Evolutionary conservation across 768 basidiomycete species (phyloP).

Genomic region (Rhizopogon rudus): DNA sequence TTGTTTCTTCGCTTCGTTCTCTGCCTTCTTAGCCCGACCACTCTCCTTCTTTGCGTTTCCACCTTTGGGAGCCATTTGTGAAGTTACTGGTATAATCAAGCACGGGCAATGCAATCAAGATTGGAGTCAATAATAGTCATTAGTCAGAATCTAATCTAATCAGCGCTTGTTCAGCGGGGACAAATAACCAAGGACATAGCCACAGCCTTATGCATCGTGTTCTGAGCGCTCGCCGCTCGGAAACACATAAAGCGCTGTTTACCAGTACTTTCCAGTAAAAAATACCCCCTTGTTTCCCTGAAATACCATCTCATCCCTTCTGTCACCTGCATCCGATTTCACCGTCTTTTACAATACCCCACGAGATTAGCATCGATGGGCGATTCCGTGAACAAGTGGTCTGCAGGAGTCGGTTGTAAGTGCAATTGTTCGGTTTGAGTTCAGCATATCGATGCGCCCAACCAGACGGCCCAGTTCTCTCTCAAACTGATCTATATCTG

Average conservation of each 20-base stretch:
- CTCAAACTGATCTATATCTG: conserved; percentile 78
- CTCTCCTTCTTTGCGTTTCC: conserved; percentile 90
- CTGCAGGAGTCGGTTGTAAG: conserved; percentile 32
- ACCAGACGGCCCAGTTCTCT: conserved; percentile 58
- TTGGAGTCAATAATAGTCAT: conserved; percentile 3
- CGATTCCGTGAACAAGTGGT: conserved; percentile 29
- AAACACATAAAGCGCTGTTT: conserved; percentile 1
- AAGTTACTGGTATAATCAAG: not conserved
- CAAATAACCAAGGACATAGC: conserved; percentile 12
- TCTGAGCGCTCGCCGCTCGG: not conserved
- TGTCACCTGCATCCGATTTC: not conserved
- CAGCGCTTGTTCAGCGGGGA: not conserved
- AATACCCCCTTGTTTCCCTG: not conserved
- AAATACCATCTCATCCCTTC: not conserved
- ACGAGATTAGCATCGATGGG: conserved; percentile 16
- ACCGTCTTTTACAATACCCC: not conserved
- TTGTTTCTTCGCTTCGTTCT: conserved; percentile 82
- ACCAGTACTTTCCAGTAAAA: not conserved
- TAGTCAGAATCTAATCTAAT: conserved; percentile 20
- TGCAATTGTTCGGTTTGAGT: not conserved
- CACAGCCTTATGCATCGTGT: conserved; percentile 11
- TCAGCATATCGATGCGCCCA: conserved; percentile 35
- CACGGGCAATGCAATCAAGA: not conserved
- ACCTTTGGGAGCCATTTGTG: conserved; percentile 77
- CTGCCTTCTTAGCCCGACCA: conserved; percentile 87